Base-by-base conservation (phyloP, 1,139 yeast genomes). In the Yamadazyma atlantica region DNA sequence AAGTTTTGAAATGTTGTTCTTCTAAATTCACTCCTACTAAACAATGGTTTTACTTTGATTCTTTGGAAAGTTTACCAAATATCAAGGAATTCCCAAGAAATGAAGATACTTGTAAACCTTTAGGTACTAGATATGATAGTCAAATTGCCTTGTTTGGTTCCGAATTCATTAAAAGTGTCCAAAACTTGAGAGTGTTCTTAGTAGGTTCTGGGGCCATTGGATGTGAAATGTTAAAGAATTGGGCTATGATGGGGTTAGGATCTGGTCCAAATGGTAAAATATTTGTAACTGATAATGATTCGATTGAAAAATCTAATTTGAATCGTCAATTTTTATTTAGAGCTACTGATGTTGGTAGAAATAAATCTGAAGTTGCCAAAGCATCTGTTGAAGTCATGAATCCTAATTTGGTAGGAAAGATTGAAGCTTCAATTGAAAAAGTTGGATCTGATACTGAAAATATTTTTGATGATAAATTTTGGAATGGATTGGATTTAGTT, bases 201-300 rank as follows among this genome's bases (percentile, higher is more conserved):
- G 98, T 92, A 30, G 99, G 99, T 36, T 80, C 97, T 2, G 99
- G 99, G 58, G 99, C 99, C 28, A 92, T 92, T 71, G 99, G 99
- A 34, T 92, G 99, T 68, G 99, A 92, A 67, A 92, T 94, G 94
- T 74, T 92, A 56, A 92, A 92, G 66, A 90, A 89, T 58, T 92
- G 97, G 97, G 97, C 98, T 7, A 76, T 92, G 78, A 77, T 90
- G 81, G 98, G 99, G 34, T 70, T 92, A 40, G 97, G 96, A 24
- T 74, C 95, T 18, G 97, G 98, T 24, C 87, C 92, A 27, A 62
- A 84, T 3, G 99, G 99, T 54, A 75, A 79, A 50, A 86, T 92
- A 45, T 65, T 67, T 36, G 83, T 94, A 33, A 92, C 99, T 29
- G 99, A 92, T 66, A 94, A 83, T 58, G 99, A 92, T 57, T 79